These are phyloP conservation scores for Nelumbo lutea DNA, from an alignment of 164 flowering plant species.

Conservation along the genomic window DNA sequence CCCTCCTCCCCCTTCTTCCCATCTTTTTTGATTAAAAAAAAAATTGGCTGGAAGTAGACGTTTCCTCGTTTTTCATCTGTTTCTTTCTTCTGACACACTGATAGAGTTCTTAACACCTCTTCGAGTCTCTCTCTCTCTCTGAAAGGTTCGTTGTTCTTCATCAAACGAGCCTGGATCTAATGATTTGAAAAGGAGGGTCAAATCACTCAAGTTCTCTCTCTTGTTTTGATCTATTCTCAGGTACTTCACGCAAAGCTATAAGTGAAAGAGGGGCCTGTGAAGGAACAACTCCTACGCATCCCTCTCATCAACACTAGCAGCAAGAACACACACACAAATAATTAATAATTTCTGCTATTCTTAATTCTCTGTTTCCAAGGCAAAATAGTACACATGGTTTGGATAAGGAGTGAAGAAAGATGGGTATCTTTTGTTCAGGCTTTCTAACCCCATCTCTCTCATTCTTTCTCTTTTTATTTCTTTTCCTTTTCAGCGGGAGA, in stretches of 20 bases:
- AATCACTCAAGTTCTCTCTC: conserved; percentile 36
- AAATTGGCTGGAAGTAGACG: conserved; percentile 57
- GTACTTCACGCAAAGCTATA: conserved; percentile 21
- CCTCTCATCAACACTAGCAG: neutral
- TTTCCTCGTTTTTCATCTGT: conserved; percentile 86
- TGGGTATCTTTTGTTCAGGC: conserved; percentile 55
- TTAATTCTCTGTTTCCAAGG: neutral
- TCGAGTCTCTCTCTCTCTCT: conserved; percentile 12
- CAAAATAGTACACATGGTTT: conserved; percentile 15
- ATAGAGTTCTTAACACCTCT: conserved; percentile 11
- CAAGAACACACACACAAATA: conserved; percentile 2
- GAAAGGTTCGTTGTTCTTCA: conserved; percentile 13
- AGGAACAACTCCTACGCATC: neutral
- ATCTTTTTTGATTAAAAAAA: conserved; percentile 8
- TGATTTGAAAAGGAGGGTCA: conserved; percentile 63
- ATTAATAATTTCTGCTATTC: neutral
- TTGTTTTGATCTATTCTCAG: conserved; percentile 50
- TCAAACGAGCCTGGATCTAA: conserved; percentile 41
- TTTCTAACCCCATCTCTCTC: conserved; percentile 29
- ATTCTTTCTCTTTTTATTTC: conserved; percentile 6
- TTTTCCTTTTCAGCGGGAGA: conserved; percentile 38
- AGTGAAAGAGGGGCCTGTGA: neutral
- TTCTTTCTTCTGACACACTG: conserved; percentile 30
- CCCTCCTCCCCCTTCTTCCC: neutral
- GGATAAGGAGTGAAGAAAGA: conserved; percentile 53